A percentile compares a stretch with the other conserved stretches of the same genome.
phyloP scores from a whole-genome alignment of 169 alveolate species.

The Plasmodium malariae region DNA sequence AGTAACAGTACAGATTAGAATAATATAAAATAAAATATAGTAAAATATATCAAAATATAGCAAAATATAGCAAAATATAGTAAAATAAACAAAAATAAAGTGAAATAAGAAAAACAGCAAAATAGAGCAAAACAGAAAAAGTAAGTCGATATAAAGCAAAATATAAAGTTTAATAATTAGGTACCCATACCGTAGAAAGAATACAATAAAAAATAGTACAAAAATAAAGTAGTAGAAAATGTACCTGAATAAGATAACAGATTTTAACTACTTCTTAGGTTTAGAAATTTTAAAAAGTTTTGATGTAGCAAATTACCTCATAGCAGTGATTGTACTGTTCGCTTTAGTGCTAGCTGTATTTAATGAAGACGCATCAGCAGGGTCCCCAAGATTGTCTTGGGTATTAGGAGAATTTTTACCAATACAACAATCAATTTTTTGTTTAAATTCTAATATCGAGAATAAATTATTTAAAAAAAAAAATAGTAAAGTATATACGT shows the following conservation, averaged over 20 bases:
- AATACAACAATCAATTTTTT: conserved; percentile 69
- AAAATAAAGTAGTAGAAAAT: not conserved
- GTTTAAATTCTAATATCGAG: conserved; percentile 39
- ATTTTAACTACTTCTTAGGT: conserved; percentile 25
- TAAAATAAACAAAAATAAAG: not conserved
- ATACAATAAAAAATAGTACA: not conserved
- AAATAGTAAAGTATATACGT: conserved; percentile 29
- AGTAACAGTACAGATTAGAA: too few relatives aligned
- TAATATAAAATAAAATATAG: too few relatives aligned
- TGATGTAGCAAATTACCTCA: conserved; percentile 50
- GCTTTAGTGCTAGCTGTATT: conserved; percentile 68
- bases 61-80: not conserved
- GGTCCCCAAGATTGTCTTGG: conserved; percentile 75
- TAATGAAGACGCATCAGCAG: conserved; percentile 75
- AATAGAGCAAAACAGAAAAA: not conserved
- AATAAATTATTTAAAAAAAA: conserved; percentile 39
- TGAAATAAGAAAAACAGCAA: not conserved
- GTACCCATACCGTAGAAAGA: too few relatives aligned
- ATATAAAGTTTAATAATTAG: too few relatives aligned
- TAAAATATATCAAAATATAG: too few relatives aligned
- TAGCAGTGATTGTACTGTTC: conserved; percentile 54
- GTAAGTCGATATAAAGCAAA: too few relatives aligned
- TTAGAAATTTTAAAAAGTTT: conserved; percentile 34
- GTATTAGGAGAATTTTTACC: conserved; percentile 76
- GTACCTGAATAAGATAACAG: conserved; percentile 21